Percentiles rank a stretch among this genome's conserved stretches.
phyloP scores from a whole-genome alignment of 2,329 filamentous ascomycete species.

The Talaromyces verruculosus region DNA sequence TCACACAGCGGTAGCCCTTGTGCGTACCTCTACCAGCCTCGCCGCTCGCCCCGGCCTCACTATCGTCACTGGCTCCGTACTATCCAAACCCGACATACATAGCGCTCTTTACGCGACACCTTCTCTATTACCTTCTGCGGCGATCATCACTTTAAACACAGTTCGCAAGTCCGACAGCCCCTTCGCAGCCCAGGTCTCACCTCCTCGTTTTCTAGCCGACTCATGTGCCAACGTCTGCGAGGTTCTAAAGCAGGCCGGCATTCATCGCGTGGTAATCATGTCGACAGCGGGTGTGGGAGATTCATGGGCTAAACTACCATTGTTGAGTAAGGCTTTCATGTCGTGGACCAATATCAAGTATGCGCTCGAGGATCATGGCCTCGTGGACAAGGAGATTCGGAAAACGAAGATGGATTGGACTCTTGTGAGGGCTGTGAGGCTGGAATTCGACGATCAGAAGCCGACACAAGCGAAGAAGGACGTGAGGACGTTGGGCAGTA shows the following conservation, averaged over 20 bases:
- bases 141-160: constrained; percentile 45
- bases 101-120: constrained; percentile 30
- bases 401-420: constrained; percentile 15
- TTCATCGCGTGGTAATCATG: constrained; percentile 40
- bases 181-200: constrained; percentile 42
- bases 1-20: constrained; percentile 13
- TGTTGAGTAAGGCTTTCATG: constrained; percentile 40
- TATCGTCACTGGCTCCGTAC: constrained; percentile 33
- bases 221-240: constrained; percentile 39
- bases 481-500: constrained; percentile 7
- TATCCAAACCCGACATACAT: constrained; percentile 37
- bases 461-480: neutral
- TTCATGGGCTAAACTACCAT: constrained; percentile 39
- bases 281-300: constrained; percentile 44
- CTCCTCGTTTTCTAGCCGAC: constrained; percentile 33
- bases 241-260: constrained; percentile 34
- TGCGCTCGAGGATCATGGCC: constrained; percentile 40
- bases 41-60: constrained; percentile 5
- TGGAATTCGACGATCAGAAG: constrained; percentile 14
- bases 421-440: constrained; percentile 11
- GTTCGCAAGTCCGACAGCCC: constrained; percentile 44
- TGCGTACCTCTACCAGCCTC: neutral
- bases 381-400: constrained; percentile 41
- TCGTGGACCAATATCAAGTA: constrained; percentile 44
- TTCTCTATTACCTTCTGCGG: constrained; percentile 28